phyloP scores from a whole-genome alignment of 257 asterid genomes.

The Ligustrum vulgare region DNA sequence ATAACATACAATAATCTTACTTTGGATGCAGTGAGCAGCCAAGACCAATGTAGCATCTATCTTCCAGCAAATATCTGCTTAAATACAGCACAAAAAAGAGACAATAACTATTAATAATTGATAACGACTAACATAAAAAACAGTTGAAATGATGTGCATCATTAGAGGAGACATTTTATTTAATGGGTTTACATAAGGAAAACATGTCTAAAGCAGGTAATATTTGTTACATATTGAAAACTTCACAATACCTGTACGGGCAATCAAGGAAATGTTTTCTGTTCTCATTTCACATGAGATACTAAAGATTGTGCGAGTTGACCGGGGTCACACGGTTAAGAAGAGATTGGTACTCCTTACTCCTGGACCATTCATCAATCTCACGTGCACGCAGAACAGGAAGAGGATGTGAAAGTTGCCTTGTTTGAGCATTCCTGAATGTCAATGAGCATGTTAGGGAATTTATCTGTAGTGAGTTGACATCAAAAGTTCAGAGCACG shows the following conservation, averaged over 20 bases:
- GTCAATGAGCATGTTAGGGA: slow-evolving; percentile 1
- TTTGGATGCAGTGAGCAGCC: slow-evolving; percentile 4
- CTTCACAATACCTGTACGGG: slow-evolving; percentile 36
- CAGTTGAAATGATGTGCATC: slow-evolving; percentile 6
- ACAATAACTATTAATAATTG: neutral
- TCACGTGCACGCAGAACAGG: slow-evolving; percentile 93
- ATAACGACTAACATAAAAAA: neutral
- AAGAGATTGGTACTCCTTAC: slow-evolving; percentile 71
- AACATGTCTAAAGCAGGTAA: neutral
- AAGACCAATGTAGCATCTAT: slow-evolving; percentile 15
- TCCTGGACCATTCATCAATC: slow-evolving; percentile 96
- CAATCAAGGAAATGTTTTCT: neutral
- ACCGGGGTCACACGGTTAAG: slow-evolving; percentile 47
- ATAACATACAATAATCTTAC: slow-evolving; percentile 9
- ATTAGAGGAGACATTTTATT: neutral
- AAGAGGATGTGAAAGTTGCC: slow-evolving; percentile 96
- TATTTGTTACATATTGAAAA: neutral
- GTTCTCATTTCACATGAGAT: neutral
- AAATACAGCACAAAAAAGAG: slow-evolving; percentile 13
- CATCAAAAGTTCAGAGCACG: slow-evolving; percentile 4
- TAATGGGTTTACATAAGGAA: neutral
- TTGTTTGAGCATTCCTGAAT: slow-evolving; percentile 87
- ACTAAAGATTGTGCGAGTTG: slow-evolving; percentile 40
- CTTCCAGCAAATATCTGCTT: slow-evolving; percentile 30
- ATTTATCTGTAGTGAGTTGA: slow-evolving; percentile 8